These are phyloP conservation scores for Aspergillus caelatus DNA, from an alignment of 2,329 filamentous ascomycete species.

Conservation along the genomic window DNA sequence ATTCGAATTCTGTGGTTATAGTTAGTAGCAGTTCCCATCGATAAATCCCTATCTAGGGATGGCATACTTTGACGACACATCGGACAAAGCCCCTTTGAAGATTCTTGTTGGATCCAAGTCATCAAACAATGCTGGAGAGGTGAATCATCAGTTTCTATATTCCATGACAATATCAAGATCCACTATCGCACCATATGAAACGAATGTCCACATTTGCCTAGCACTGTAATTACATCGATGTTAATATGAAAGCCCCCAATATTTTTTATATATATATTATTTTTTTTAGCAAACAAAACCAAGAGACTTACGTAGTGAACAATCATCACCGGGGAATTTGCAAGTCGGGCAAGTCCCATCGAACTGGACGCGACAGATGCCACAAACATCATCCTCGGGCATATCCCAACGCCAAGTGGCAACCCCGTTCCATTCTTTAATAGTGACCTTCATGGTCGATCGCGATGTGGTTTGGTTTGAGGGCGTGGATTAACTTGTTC, in stretches of 20 bases:
- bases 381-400: slow-evolving; percentile 95
- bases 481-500: slow-evolving; percentile 3
- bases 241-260: background rate
- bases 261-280: too few relatives aligned
- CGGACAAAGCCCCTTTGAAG: slow-evolving; percentile 89
- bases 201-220: slow-evolving; percentile 94
- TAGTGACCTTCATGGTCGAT: slow-evolving; percentile 83
- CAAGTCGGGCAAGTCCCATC: slow-evolving; percentile 97
- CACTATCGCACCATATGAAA: slow-evolving; percentile 80
- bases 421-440: slow-evolving; percentile 90
- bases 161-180: slow-evolving; percentile 13
- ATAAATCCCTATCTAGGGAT: background rate
- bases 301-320: slow-evolving; percentile 73
- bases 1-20: slow-evolving; percentile 53
- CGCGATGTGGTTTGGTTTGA: slow-evolving; percentile 1
- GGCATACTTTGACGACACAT: slow-evolving; percentile 92
- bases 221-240: slow-evolving; percentile 60
- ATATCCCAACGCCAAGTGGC: slow-evolving; percentile 98
- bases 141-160: slow-evolving; percentile 11
- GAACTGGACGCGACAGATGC: slow-evolving; percentile 97
- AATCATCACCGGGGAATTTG: slow-evolving; percentile 97
- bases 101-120: slow-evolving; percentile 90
- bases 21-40: slow-evolving; percentile 18
- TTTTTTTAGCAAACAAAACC: background rate
- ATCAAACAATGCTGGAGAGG: slow-evolving; percentile 78